Evolutionary conservation across 1,284 basidiomycete genomes (phyloP).

Genomic region (Ustilago shanxiensis): DNA sequence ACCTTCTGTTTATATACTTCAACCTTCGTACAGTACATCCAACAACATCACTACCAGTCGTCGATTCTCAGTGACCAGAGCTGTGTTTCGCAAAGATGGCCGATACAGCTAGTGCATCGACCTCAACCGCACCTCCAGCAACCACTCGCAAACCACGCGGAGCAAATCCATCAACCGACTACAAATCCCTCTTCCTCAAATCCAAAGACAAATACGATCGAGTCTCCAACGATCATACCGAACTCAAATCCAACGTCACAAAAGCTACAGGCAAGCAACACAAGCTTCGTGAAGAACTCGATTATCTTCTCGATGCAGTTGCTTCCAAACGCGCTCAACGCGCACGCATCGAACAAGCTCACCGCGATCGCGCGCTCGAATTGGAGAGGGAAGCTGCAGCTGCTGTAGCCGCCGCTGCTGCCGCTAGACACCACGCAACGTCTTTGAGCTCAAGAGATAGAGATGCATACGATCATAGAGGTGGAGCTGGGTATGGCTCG

Average conservation of each 20-base stretch:
- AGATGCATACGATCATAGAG: conserved; percentile 19
- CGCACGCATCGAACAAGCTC: conserved; percentile 32
- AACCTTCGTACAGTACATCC: background rate
- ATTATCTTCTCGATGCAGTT: conserved; percentile 48
- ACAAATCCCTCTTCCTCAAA: conserved; percentile 54
- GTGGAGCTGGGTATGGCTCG: conserved; percentile 14
- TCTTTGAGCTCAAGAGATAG: conserved; percentile 18
- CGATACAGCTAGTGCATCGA: conserved; percentile 23
- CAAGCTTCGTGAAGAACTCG: conserved; percentile 52
- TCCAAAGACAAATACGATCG: conserved; percentile 58
- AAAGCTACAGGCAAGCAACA: conserved; percentile 42
- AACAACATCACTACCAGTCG: background rate
- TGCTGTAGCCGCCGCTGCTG: conserved; percentile 36
- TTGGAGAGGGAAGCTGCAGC: conserved; percentile 43
- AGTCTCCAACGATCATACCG: conserved; percentile 49
- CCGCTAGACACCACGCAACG: conserved; percentile 26
- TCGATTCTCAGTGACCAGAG: background rate
- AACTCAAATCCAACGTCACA: conserved; percentile 34
- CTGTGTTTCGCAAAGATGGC: conserved; percentile 24
- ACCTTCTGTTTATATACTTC: background rate
- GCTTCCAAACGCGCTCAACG: conserved; percentile 34
- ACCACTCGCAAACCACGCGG: conserved; percentile 31
- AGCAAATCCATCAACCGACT: conserved; percentile 50
- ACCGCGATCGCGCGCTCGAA: conserved; percentile 33
- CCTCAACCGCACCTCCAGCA: conserved; percentile 3